A percentile compares a stretch with the other conserved stretches of the same genome.
Evolutionary conservation across 306 rosid genomes (phyloP).

Genomic region (Mimosa pudica): DNA sequence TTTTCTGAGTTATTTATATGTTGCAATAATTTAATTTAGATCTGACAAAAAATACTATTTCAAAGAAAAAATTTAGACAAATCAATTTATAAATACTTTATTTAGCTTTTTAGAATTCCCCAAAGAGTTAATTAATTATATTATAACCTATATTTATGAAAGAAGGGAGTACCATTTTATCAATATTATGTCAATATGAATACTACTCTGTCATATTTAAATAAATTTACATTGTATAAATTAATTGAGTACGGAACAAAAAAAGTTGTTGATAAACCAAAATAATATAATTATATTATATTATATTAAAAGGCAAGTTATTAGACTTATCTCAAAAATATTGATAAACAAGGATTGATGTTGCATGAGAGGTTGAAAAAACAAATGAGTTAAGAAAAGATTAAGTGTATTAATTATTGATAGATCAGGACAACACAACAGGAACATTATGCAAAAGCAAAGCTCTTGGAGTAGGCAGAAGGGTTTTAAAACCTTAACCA

Average conservation of each 20-base stretch:
- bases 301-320: conserved; percentile 10
- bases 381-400: conserved; percentile 30
- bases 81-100: too few species aligned
- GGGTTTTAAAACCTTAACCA: conserved; percentile 44
- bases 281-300: neutral
- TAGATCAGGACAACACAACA: conserved; percentile 33
- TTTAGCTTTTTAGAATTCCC: too few species aligned
- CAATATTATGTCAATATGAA: neutral
- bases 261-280: neutral
- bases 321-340: conserved; percentile 21
- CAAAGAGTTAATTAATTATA: too few species aligned
- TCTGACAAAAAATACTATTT: too few species aligned
- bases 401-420: conserved; percentile 9
- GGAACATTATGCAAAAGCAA: conserved; percentile 31
- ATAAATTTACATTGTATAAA: neutral
- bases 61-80: too few species aligned
- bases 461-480: conserved; percentile 56
- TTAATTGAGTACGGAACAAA: neutral
- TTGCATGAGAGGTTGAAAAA: conserved; percentile 35
- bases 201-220: neutral
- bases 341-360: neutral
- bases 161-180: neutral
- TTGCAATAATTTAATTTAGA: too few species aligned
- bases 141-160: too few species aligned
- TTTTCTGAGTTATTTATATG: too few species aligned